phyloP scores from a whole-genome alignment of 768 basidiomycete genomes.

The Chlorophyllum brunneum region DNA sequence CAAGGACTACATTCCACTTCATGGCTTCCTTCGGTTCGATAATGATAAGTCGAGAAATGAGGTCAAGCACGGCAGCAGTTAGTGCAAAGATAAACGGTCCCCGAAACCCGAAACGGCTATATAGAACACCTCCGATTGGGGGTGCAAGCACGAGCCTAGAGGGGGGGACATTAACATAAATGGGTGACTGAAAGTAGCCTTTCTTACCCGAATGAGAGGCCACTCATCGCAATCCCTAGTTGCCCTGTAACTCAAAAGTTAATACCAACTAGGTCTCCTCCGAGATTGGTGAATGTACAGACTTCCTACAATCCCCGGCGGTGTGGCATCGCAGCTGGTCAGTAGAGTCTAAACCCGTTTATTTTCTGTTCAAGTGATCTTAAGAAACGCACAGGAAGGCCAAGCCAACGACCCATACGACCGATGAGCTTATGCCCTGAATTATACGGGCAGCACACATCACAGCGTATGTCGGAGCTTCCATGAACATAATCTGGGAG shows the following conservation, averaged over 20 bases:
- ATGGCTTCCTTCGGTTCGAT: conserved; percentile 53
- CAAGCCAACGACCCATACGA: conserved; percentile 61
- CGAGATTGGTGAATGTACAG: conserved; percentile 18
- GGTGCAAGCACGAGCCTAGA: conserved; percentile 50
- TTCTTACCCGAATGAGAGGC: conserved; percentile 49
- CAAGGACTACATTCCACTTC: conserved; percentile 44
- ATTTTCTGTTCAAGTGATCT: background rate
- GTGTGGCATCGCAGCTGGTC: conserved; percentile 51
- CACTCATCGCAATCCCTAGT: conserved; percentile 57
- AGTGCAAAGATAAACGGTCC: conserved; percentile 58
- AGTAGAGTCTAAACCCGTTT: background rate
- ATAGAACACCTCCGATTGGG: conserved; percentile 54
- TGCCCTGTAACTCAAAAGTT: conserved; percentile 33
- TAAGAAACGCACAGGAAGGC: conserved; percentile 44
- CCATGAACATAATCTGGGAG: conserved; percentile 61
- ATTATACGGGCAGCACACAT: conserved; percentile 58
- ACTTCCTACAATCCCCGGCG: conserved; percentile 47
- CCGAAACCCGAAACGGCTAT: conserved; percentile 51
- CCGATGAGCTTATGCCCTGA: conserved; percentile 57
- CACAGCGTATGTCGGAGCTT: conserved; percentile 49
- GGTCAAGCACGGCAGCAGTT: conserved; percentile 41
- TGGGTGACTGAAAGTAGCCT: conserved; percentile 1
- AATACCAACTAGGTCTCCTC: background rate
- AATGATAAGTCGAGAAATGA: conserved; percentile 49
- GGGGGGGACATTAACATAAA: background rate